Percentiles rank a stretch among this genome's conserved stretches.
phyloP scores from a whole-genome alignment of 2,329 filamentous ascomycete species.

The Raffaelea albimanens region DNA sequence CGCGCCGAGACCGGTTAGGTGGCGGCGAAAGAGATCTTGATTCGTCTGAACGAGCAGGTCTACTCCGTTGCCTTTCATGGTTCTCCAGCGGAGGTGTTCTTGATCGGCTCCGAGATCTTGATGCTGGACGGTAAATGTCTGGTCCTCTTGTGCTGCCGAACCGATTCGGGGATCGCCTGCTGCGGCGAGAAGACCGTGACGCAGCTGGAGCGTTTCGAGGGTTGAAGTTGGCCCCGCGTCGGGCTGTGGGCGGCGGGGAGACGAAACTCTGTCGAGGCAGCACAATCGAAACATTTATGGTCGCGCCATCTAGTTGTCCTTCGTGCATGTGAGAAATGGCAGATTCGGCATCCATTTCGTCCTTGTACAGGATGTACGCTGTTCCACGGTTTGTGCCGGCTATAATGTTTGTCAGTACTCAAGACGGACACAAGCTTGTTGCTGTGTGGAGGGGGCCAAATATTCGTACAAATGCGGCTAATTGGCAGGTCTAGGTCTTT shows the following conservation, averaged over 20 bases:
- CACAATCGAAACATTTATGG: constrained; percentile 81
- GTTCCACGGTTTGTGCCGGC: constrained; percentile 80
- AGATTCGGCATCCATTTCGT: constrained; percentile 69
- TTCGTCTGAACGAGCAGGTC: no score
- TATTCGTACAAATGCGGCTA: constrained; percentile 65
- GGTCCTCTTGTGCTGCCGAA: constrained; percentile 24
- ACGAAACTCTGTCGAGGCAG: constrained; percentile 77
- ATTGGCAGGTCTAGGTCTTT: constrained; percentile 83
- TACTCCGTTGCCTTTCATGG: no score
- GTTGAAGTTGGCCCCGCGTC: constrained; percentile 51
- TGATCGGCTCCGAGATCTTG: constrained; percentile 37
- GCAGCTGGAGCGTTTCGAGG: constrained; percentile 36
- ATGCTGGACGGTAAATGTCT: constrained; percentile 47
- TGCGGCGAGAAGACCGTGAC: constrained; percentile 12
- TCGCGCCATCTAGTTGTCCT: constrained; percentile 77
- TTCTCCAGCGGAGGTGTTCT: background rate
- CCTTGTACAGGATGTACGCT: constrained; percentile 79
- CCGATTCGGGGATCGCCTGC: constrained; percentile 16
- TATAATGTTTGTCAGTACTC: constrained; percentile 5
- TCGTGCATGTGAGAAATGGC: constrained; percentile 98
- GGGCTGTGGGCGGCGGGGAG: constrained; percentile 63
- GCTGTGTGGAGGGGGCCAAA: background rate
- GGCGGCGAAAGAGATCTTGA: no score
- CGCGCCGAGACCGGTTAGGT: no score
- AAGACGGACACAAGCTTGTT: no score